These are phyloP conservation scores for Claviceps digitariae DNA, from an alignment of 2,329 filamentous ascomycete species.

Conservation along the genomic window DNA sequence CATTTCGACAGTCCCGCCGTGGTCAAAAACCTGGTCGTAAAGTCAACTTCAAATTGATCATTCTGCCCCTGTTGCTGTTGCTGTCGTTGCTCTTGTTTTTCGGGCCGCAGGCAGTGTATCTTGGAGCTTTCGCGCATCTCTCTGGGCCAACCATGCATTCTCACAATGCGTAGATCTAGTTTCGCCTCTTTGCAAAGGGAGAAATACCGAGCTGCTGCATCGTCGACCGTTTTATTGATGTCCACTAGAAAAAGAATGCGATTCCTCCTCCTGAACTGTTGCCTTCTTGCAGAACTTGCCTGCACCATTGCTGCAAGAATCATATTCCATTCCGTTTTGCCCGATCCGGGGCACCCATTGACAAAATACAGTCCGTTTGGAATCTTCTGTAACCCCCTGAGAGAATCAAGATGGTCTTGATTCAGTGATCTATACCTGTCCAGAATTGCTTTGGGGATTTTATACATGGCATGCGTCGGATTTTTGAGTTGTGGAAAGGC, in stretches of 20 bases:
- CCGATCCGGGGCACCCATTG: constrained; percentile 32
- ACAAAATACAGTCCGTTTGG: constrained; percentile 30
- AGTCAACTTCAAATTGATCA: constrained; percentile 12
- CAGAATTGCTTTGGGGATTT: constrained; percentile 14
- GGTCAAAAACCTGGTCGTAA: constrained; percentile 22
- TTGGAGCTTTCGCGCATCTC: constrained; percentile 20
- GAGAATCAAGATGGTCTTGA: constrained; percentile 23
- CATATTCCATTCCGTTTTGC: constrained; percentile 35
- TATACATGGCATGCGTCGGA: constrained; percentile 10
- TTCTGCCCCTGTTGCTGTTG: not conserved
- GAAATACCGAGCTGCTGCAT: constrained; percentile 29
- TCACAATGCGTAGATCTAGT: constrained; percentile 20
- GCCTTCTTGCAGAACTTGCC: constrained; percentile 12
- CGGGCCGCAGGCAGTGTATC: constrained; percentile 11
- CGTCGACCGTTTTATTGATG: constrained; percentile 33
- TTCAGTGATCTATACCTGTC: constrained; percentile 22
- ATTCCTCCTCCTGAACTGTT: constrained; percentile 10
- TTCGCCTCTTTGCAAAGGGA: constrained; percentile 22
- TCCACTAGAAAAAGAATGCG: constrained; percentile 33
- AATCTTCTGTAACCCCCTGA: constrained; percentile 20
- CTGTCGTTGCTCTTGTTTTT: too few species aligned
- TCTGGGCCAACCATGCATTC: constrained; percentile 28
- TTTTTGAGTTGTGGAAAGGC: constrained; percentile 21
- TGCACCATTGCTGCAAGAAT: constrained; percentile 25
- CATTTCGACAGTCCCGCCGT: constrained; percentile 13